Base-by-base conservation (phyloP, 164 flowering plant genomes). In the Amborella trichopoda region DNA sequence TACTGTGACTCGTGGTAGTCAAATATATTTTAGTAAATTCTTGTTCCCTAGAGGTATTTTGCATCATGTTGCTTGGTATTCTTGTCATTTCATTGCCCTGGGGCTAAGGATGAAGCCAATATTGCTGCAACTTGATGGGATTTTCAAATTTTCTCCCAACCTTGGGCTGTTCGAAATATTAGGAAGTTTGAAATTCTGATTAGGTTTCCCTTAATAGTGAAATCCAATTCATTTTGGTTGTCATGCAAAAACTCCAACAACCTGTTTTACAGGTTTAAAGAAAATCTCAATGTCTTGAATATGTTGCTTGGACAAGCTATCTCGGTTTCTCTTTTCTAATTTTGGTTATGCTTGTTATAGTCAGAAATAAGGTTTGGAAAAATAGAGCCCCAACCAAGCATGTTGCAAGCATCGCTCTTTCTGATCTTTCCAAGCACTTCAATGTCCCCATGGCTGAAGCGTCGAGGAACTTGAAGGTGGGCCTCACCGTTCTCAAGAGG, bases 401-500 rank as follows among this genome's bases (percentile, higher is more conserved):
- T 22, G 38, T 73, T 26, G 72, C 81, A 3, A 65, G 52, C 58
- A 59, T 78, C 47, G 67, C 64, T 50, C 41, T 75, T 44, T 61
- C 69, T 37, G 77, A 72, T 65, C 66, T 81, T 50, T 60, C 56
- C 3, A 74, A 75, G 58, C 67, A 75, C 62, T 82, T 82, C 45
- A 66, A 67, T 55, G 52, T 77, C 36, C 80, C 86, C 1, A 79
- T 79, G 6, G 49, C 49, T n/a, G 80, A 76, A 68, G 80, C 86
- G 42, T 69, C 86, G 14, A 73, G 53, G 60, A 65, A 58, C 22
- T 41, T 79, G 27, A 72, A 74, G 21, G 66, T 79, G 56, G 86
- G 82, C 25, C 64, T 76, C 27, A 76, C 86, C 2, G 80, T 69
- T 18, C 73, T 79, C 37, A 79, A 79, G 65, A 74, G 58, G 54